Evolutionary conservation across 179 eudicot species (phyloP).

Genomic region (Spergularia azorica): DNA sequence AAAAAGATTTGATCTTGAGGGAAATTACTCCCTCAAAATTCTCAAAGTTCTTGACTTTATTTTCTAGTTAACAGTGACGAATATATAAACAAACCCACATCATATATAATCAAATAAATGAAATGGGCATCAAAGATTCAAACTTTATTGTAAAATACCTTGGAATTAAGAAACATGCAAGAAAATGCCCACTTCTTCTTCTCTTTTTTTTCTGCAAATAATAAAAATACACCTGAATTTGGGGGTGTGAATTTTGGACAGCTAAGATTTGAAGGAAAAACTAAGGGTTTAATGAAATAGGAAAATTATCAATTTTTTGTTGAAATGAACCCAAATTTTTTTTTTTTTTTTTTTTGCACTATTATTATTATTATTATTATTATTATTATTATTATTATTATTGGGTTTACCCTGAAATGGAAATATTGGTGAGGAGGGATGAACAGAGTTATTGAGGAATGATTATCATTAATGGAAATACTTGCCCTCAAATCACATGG

Average conservation of each 20-base stretch:
- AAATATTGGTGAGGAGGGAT: conserved; percentile 10
- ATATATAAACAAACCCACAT: conserved; percentile 18
- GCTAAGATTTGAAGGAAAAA: conserved; percentile 17
- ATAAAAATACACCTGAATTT: conserved; percentile 1
- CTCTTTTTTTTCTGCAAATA: not conserved
- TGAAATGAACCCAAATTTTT: not conserved
- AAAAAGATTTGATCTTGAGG: conserved; percentile 21
- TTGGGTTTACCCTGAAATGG: conserved; percentile 13
- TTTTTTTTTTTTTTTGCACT: not conserved
- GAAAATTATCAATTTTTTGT: conserved; percentile 12
- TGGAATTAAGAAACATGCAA: conserved; percentile 29
- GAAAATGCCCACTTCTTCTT: conserved; percentile 11
- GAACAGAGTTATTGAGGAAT: not conserved
- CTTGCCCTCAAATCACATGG: conserved; percentile 20
- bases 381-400: not conserved
- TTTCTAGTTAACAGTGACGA: conserved; percentile 18
- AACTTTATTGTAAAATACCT: conserved; percentile 29
- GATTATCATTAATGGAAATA: not conserved
- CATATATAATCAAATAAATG: conserved; percentile 11
- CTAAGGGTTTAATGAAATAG: conserved; percentile 8
- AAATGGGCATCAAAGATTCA: conserved; percentile 26
- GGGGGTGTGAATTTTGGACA: conserved; percentile 19
- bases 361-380: not conserved
- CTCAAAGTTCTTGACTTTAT: not conserved
- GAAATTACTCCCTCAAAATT: conserved; percentile 3